Base-by-base conservation (phyloP, 768 basidiomycete species). In the Pleurotus tuber-regium region DNA sequence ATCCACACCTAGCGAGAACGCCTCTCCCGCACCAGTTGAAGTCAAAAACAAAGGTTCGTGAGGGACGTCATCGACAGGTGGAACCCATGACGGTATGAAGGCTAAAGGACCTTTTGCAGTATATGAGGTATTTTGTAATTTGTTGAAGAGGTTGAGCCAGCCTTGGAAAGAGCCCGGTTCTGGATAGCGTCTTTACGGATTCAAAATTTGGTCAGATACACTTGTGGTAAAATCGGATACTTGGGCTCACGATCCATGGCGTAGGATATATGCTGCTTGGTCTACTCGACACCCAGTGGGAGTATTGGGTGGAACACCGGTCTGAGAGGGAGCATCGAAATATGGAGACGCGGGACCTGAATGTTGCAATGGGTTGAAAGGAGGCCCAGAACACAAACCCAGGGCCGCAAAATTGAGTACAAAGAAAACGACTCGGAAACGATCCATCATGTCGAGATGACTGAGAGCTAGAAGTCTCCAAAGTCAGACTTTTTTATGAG, bases 301-400 rank as follows among this genome's bases (percentile, higher is more conserved):
- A 2, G 67, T 72, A 1, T 59, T 54, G 4, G 41, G 19, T 0
- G 65, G 39, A 28, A 75, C 66, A 8, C 66, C 70, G 19, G 57
- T 61, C 51, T 70, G 72, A 2, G 67, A 61, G 1, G 75, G 72
- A 3, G 74, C 73, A 39, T 70, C 65, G 47, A 75, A 76, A 54
- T 74, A 76, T 1, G 74, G 74, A 1, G 71, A 70, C 0, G 72
- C 69, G 2, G 68, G 61, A 0, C 74, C 75, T n/a, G 71, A 71
- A 57, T 76, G 74, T 1, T 73, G 65, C 8, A 73, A 56, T 2
- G 73, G 71, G 47, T 75, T 55, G 57, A 73, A 75, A n/a, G n/a
- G n/a, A n/a, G n/a, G n/a, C n/a, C n/a, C n/a, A n/a, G n/a, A n/a
- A n/a, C n/a, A n/a, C n/a, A n/a, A n/a, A n/a, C n/a, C n/a, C n/a